Base-by-base conservation (phyloP, 1,139 yeast species). In the Blastobotrys persicus region DNA sequence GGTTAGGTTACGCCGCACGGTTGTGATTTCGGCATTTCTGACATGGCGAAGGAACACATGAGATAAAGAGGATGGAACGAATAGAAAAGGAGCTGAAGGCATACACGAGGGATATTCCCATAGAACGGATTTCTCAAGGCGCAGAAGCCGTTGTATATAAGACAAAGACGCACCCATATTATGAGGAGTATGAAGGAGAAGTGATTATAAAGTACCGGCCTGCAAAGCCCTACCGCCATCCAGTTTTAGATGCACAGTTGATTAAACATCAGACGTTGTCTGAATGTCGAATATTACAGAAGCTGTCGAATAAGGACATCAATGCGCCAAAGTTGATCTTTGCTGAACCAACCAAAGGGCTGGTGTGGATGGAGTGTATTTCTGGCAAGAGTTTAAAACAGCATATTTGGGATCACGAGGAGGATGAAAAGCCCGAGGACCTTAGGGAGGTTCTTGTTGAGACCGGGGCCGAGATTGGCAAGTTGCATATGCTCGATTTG, bases 111-210 rank as follows among this genome's bases (percentile, higher is more conserved):
- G 76, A 46, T 69, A 82, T 31, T 78, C 81, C 2, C 59, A 48
- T 61, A 11, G 49, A 50, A 6, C 46, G 53, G 13, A 51, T 63
- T 2, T 86, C 96, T 0, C 98, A 91, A 64, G 98, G 98, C n/a
- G 97, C 98, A 0, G 98, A 91, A 63, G 96, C 97, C 0, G 74
- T 88, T 18, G 92, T 89, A 1, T 88, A 85, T 65, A 68, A 73
- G 31, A 78, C 94, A 0, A 51, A 65, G 0, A 65, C 67, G 2
- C 96, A 88, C 65, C 97, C 97, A 13, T 89, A 84, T 62, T 62
- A 76, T 19, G 46, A 51, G 7, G 39, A 28, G 11, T 23, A 26
- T 12, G 44, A 35, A n/a, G 31, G 72, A 76, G 14, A 12, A 53
- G 49, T n/a, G 55, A 82, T 92, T 45, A 75, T 89, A 56, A 94